Evolutionary conservation across 2,329 filamentous ascomycete genomes (phyloP).

Genomic region (Phaeosphaeriaceae sp.): DNA sequence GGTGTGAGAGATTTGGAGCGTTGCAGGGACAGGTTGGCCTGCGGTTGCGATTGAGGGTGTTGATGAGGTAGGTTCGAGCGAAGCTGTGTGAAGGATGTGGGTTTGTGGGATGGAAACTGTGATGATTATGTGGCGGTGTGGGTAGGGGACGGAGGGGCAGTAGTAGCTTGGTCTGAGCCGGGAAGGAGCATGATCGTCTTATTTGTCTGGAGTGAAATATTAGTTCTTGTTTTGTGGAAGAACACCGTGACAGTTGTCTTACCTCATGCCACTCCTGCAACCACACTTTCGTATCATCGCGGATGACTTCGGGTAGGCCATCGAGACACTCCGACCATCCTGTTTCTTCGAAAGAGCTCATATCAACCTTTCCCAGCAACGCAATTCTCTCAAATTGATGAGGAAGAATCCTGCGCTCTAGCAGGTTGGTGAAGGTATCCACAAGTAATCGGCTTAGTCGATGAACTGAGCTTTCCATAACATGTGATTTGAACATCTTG

Average conservation of each 20-base stretch:
- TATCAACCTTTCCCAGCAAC: constrained; percentile 59
- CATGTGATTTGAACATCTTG: constrained; percentile 53
- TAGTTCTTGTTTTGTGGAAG: constrained; percentile 15
- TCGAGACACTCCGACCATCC: constrained; percentile 62
- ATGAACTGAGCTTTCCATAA: constrained; percentile 56
- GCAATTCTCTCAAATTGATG: constrained; percentile 61
- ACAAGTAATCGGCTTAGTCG: constrained; percentile 59
- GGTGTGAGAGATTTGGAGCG: constrained; percentile 64
- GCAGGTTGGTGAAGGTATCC: constrained; percentile 56
- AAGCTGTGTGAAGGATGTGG: constrained; percentile 80
- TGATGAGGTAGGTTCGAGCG: constrained; percentile 55
- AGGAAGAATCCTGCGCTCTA: constrained; percentile 55
- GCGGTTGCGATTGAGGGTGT: constrained; percentile 56
- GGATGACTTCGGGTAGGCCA: constrained; percentile 54
- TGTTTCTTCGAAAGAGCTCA: constrained; percentile 59
- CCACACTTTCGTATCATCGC: constrained; percentile 57
- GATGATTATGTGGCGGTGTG: constrained; percentile 74
- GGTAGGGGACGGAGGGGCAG: constrained; percentile 41
- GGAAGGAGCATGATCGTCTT: constrained; percentile 26
- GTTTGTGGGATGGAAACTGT: constrained; percentile 88
- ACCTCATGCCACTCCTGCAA: constrained; percentile 65
- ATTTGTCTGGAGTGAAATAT: constrained; percentile 29
- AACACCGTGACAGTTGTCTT: constrained; percentile 25
- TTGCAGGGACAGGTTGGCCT: constrained; percentile 70
- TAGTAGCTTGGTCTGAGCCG: constrained; percentile 8